These are phyloP conservation scores for Pichia manshurica DNA, from an alignment of 805 yeast species.

Conservation along the genomic window DNA sequence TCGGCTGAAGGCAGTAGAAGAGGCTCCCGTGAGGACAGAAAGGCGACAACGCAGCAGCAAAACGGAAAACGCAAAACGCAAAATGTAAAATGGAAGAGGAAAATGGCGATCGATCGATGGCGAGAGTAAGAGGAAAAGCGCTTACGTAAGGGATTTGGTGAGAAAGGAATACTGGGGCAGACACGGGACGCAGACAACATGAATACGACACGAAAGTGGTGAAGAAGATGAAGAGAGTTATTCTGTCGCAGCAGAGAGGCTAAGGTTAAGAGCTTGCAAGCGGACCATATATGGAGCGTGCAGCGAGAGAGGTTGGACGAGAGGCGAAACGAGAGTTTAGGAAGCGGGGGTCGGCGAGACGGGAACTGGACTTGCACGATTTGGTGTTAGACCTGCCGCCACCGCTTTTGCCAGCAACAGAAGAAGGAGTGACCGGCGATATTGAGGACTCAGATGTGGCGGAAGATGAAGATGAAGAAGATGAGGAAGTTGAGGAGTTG, in stretches of 20 bases:
- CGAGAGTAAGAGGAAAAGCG: too few relatives aligned
- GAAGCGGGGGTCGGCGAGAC: conserved; percentile 28
- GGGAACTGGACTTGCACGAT: conserved; percentile 24
- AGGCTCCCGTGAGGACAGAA: too few relatives aligned
- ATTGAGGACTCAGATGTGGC: neutral
- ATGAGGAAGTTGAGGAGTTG: neutral
- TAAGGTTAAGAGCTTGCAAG: too few relatives aligned
- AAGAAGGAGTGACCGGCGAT: too few relatives aligned
- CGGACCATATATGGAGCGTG: neutral
- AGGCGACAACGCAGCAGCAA: neutral
- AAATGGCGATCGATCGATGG: too few relatives aligned
- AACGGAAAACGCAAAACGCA: neutral
- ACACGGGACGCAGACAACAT: too few relatives aligned
- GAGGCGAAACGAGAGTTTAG: conserved; percentile 27
- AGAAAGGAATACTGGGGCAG: too few relatives aligned
- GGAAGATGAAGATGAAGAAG: neutral
- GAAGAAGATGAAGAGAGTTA: too few relatives aligned
- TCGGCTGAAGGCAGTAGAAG: too few relatives aligned
- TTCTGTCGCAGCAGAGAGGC: too few relatives aligned
- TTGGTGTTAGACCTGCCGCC: conserved; percentile 23
- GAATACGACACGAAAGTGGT: too few relatives aligned
- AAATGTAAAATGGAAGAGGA: too few relatives aligned
- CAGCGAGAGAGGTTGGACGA: conserved; percentile 22
- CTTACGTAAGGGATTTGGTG: neutral
- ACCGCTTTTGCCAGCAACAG: neutral